A percentile compares a stretch with the other conserved stretches of the same genome.
phyloP scores from a whole-genome alignment of 139 green algal genomes.

The Pleodorina starrii region DNA sequence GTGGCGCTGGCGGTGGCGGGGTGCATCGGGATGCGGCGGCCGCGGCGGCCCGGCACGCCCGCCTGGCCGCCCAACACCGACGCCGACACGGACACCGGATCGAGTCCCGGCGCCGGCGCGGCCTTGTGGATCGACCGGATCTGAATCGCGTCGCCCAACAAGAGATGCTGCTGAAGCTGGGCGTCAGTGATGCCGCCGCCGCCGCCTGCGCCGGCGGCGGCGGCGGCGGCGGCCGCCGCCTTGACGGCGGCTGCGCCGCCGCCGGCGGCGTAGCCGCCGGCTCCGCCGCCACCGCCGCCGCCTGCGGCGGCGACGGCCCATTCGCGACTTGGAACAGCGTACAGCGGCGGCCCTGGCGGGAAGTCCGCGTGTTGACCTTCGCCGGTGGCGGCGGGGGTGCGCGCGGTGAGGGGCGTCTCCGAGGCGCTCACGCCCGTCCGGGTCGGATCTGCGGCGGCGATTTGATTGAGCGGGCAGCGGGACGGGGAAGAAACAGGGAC shows the following conservation, averaged over 20 bases:
- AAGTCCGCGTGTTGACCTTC: not conserved
- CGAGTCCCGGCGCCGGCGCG: not conserved
- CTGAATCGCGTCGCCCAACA: not conserved
- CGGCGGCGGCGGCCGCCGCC: not conserved
- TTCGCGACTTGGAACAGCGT: not conserved
- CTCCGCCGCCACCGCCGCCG: conserved; percentile 3
- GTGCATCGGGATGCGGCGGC: not conserved
- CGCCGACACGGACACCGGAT: not conserved
- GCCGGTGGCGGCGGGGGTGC: not conserved
- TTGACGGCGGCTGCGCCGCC: conserved; percentile 35
- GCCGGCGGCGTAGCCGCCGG: not conserved
- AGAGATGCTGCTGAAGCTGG: not conserved
- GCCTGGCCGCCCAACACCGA: not conserved
- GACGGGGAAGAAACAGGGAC: no score
- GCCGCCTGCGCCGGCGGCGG: not conserved
- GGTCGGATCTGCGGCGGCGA: not conserved
- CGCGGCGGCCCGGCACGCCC: conserved; percentile 37
- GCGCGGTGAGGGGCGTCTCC: not conserved
- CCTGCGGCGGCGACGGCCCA: not conserved
- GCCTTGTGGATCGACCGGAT: conserved; percentile 15
- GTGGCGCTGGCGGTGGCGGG: not conserved
- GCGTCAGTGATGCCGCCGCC: not conserved
- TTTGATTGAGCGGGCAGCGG: no score
- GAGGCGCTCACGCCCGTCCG: not conserved
- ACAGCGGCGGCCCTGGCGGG: not conserved